These are phyloP conservation scores for Avicennia marina DNA, from an alignment of 257 asterid species.

Conservation along the genomic window DNA sequence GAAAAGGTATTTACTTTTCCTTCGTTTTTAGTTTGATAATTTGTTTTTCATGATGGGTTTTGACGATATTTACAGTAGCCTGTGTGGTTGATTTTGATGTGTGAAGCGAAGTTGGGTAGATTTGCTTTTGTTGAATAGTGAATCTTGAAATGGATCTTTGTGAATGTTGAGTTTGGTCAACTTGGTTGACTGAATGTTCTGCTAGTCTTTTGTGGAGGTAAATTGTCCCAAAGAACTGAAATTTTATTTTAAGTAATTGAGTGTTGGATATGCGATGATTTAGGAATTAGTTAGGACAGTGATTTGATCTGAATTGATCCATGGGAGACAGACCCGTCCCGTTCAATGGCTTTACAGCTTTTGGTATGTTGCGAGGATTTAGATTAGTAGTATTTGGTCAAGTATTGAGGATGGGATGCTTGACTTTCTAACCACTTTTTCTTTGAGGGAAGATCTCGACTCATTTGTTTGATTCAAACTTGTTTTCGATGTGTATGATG, in stretches of 20 bases:
- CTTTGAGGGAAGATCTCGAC: too few relatives aligned
- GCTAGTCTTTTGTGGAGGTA: not conserved
- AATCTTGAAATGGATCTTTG: constrained; percentile 34
- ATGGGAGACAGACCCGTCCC: too few relatives aligned
- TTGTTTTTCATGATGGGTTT: not conserved
- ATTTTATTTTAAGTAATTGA: too few relatives aligned
- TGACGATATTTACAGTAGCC: not conserved
- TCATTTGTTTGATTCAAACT: too few relatives aligned
- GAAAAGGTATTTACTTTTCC: constrained; percentile 38
- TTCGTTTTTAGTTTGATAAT: not conserved
- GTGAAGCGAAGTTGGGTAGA: not conserved
- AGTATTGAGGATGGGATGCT: too few relatives aligned
- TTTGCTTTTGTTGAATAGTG: constrained; percentile 19
- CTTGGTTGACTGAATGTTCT: not conserved
- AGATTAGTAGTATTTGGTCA: too few relatives aligned
- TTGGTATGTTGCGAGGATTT: too few relatives aligned
- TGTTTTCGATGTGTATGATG: too few relatives aligned
- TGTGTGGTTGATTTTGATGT: not conserved
- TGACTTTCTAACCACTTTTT: too few relatives aligned
- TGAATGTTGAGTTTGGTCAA: too few relatives aligned
- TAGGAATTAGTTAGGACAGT: not conserved
- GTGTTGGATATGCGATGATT: not conserved
- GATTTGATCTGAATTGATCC: constrained; percentile 11
- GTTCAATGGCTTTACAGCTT: not conserved
- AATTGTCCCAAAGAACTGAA: not conserved